Base-by-base conservation (phyloP, 495 filamentous ascomycete genomes). In the Aspergillus panamensis region DNA sequence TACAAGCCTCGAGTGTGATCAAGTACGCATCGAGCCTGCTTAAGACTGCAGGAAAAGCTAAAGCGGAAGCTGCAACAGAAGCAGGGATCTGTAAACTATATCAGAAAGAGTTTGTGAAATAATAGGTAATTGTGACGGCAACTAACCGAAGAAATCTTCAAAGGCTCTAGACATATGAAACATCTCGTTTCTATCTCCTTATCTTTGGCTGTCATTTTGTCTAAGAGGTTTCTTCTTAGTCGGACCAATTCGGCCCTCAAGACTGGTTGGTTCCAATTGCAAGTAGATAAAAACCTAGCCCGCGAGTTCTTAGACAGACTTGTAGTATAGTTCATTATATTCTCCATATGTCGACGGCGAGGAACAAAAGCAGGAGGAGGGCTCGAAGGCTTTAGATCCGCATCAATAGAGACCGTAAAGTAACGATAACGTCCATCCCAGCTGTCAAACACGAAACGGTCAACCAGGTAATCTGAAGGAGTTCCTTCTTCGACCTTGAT, bases 21-120 rank as follows among this genome's bases (percentile, higher is more conserved):
- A 98, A 74, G 56, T 87, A 90, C 0, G 87, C 85, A 58, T 98
- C 92, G 4, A 97, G 66, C 9, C 91, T 83, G 60, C 87, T 87
- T 30, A 96, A 89, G 21, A 96, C 88, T 3, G 91, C 86, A 2
- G 94, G 93, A 58, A 96, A 87, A 16, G 78, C 70, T 79, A 92
- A 57, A 71, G 81, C 86, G 80, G 78, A 89, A 33, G 83, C 78
- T 6, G 87, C 85, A 19, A 87, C 67, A 14, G 78, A 65, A 3
- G 86, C 70, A 4, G 89, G 84, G 21, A 97, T 74, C 85, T 92
- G 53, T 21, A 48, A 1, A 37, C 48, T 20, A 7, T 1, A 77
- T 58, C 73, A 66, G 63, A 50, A 60, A 37, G 49, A 48, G 33
- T 13, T 14, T 31, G 8, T 20, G 51, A 32, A 10, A 32, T 25